Conservation (phyloP, 2,329 filamentous ascomycete species). For the Teratosphaeriaceae sp. region DNA sequence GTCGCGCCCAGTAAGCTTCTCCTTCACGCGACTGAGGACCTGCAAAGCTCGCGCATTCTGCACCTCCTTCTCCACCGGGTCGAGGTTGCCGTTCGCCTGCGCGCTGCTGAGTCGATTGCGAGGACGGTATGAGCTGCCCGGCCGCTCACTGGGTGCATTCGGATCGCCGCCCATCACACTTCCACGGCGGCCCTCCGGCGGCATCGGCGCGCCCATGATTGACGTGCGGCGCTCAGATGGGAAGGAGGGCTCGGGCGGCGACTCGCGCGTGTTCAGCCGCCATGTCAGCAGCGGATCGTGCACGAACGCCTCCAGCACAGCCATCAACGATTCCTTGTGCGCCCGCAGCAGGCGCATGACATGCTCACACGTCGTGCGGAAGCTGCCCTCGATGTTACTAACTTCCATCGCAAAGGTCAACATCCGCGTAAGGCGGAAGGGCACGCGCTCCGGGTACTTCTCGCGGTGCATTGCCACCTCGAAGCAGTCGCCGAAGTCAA, state of each 20-base stretch:
- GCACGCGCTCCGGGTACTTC: slow-evolving; percentile 95
- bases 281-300: slow-evolving; percentile 98
- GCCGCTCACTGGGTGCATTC: slow-evolving; percentile 19
- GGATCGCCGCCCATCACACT: slow-evolving; percentile 27
- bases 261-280: slow-evolving; percentile 66
- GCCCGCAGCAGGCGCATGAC: slow-evolving; percentile 95
- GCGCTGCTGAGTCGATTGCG: slow-evolving; percentile 21
- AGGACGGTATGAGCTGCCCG: slow-evolving; percentile 24
- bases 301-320: slow-evolving; percentile 97
- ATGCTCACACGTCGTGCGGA: slow-evolving; percentile 95
- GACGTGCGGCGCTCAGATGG: slow-evolving; percentile 54
- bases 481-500: slow-evolving; percentile 99
- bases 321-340: slow-evolving; percentile 98
- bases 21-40: slow-evolving; percentile 83
- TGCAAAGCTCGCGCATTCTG: slow-evolving; percentile 92
- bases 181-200: slow-evolving; percentile 21
- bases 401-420: slow-evolving; percentile 99
- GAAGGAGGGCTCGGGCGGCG: slow-evolving; percentile 54
- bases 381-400: slow-evolving; percentile 98
- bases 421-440: slow-evolving; percentile 97
- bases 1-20: slow-evolving; percentile 91
- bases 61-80: slow-evolving; percentile 55
- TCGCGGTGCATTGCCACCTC: slow-evolving; percentile 99
- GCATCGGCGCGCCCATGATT: slow-evolving; percentile 42
- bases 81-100: slow-evolving; percentile 29